These are phyloP conservation scores for Aspergillus steynii DNA, from an alignment of 495 filamentous ascomycete genomes.

Conservation along the genomic window DNA sequence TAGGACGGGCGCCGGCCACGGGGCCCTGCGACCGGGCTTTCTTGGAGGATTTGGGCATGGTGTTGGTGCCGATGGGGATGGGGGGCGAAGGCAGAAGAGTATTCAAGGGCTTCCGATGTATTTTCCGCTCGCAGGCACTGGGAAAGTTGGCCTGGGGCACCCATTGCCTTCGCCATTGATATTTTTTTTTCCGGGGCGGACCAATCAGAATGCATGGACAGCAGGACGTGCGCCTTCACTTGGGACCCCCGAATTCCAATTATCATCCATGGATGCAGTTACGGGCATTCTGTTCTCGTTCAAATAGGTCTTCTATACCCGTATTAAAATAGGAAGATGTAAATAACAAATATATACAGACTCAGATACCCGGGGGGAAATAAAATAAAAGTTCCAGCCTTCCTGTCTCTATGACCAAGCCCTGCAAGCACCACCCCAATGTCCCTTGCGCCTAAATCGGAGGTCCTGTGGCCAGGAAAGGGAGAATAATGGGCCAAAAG, in stretches of 20 bases:
- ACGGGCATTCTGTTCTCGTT: no score
- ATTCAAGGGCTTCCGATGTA: neutral
- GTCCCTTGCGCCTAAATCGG: neutral
- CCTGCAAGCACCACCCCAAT: neutral
- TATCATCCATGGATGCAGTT: no score
- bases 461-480: neutral
- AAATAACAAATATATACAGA: conserved; percentile 22
- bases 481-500: neutral
- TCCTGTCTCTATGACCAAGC: conserved; percentile 4
- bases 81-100: neutral
- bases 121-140: no score
- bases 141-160: no score
- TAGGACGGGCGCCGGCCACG: conserved; percentile 7
- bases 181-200: neutral
- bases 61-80: neutral
- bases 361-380: conserved; percentile 4
- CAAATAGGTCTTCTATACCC: conserved; percentile 20
- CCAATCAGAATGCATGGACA: neutral
- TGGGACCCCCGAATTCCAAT: no score
- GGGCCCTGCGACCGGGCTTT: conserved; percentile 12
- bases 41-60: conserved; percentile 22
- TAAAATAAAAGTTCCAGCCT: conserved; percentile 2
- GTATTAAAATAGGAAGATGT: conserved; percentile 17
- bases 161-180: neutral
- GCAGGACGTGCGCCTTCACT: no score